phyloP scores from a whole-genome alignment of 2,329 filamentous ascomycete species.

The Clarireedia paspali region DNA sequence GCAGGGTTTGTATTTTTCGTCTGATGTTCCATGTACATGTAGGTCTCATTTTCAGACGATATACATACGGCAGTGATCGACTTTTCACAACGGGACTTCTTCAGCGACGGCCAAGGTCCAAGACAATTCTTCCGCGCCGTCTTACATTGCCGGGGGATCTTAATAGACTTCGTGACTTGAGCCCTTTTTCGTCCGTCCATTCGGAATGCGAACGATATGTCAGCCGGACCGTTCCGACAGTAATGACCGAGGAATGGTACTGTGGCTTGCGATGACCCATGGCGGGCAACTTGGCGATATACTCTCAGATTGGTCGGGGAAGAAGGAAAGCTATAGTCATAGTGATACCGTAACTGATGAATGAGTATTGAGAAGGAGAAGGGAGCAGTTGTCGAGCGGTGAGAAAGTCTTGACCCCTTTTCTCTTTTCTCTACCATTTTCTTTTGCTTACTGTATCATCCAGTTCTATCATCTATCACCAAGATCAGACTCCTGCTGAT shows the following conservation, averaged over 20 bases:
- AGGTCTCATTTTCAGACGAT: neutral
- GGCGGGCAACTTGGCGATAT: neutral
- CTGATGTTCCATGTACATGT: neutral
- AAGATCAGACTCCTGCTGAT: neutral
- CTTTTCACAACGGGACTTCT: neutral
- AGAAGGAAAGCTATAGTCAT: neutral
- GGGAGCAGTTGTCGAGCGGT: neutral
- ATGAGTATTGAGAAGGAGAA: no score
- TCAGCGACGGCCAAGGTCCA: neutral
- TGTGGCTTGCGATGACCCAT: neutral
- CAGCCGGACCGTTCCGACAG: conserved; percentile 8
- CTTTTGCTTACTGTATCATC: no score
- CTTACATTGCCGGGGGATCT: neutral
- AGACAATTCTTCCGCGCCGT: neutral
- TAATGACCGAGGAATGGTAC: neutral
- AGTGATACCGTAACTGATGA: neutral
- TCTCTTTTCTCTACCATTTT: no score
- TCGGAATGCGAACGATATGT: neutral
- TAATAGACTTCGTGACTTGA: neutral
- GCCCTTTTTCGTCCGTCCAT: neutral
- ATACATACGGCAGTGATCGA: neutral
- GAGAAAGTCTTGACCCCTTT: neutral
- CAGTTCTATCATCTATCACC: neutral
- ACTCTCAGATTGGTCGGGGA: neutral
- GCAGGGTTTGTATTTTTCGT: neutral